These are phyloP conservation scores for Globisporangium yorkense DNA, from an alignment of 352 stramenopile genomes.

Conservation along the genomic window DNA sequence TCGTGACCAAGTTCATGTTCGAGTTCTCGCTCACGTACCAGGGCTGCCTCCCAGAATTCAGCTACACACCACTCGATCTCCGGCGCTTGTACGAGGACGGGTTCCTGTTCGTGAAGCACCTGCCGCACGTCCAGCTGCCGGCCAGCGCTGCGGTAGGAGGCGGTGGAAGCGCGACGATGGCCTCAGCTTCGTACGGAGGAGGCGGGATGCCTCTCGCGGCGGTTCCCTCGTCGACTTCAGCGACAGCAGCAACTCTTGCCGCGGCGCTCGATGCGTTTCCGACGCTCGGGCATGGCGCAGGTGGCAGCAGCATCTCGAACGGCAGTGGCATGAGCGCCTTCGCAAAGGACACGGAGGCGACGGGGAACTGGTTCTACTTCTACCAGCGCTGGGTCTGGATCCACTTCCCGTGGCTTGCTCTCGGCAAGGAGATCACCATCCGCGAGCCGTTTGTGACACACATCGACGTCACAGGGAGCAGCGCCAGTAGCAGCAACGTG, in stretches of 20 bases:
- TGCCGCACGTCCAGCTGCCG: constrained; percentile 36
- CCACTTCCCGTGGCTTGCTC: constrained; percentile 89
- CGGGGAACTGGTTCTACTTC: constrained; percentile 77
- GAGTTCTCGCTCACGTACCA: constrained; percentile 84
- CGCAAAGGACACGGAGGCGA: constrained; percentile 37
- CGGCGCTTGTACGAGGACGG: constrained; percentile 62
- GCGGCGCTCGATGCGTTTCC: constrained; percentile 20
- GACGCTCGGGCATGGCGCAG: constrained; percentile 15
- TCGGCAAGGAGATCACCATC: constrained; percentile 62
- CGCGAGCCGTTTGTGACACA: constrained; percentile 36
- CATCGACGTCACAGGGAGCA: constrained; percentile 15
- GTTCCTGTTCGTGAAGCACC: constrained; percentile 65
- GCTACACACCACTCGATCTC: constrained; percentile 69
- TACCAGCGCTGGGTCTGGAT: constrained; percentile 93
- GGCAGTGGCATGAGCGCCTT: background rate
- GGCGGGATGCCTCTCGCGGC: constrained; percentile 13
- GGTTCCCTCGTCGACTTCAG: constrained; percentile 17
- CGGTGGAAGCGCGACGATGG: background rate
- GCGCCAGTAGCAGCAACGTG: background rate
- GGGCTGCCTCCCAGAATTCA: constrained; percentile 63
- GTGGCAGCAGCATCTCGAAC: background rate
- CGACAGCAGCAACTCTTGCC: constrained; percentile 12
- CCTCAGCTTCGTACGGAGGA: background rate
- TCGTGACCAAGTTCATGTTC: constrained; percentile 88
- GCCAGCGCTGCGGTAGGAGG: constrained; percentile 12